These are phyloP conservation scores for Podila clonocystis DNA, from an alignment of 192 early-diverging fungal genomes.

Conservation along the genomic window DNA sequence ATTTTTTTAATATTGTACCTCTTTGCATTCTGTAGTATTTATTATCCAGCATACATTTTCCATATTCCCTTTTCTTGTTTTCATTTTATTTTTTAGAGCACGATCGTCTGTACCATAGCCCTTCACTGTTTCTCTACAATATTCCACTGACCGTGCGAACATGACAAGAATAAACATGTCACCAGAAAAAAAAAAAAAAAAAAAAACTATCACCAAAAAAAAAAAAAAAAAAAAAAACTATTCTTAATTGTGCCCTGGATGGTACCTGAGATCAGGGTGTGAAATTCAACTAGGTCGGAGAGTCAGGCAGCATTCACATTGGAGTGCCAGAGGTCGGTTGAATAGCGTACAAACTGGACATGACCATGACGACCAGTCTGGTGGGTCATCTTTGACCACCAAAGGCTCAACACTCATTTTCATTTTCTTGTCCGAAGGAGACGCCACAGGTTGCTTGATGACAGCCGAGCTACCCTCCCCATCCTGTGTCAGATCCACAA, in stretches of 20 bases:
- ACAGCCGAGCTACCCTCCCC: too few species aligned
- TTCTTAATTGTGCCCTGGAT: too few species aligned
- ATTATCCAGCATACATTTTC: conserved; percentile 20
- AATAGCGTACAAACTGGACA: conserved; percentile 68
- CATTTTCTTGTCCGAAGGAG: not conserved
- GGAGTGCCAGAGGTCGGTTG: conserved; percentile 54
- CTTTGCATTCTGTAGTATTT: conserved; percentile 12
- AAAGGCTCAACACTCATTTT: not conserved
- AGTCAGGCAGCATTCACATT: conserved; percentile 58
- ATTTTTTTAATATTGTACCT: not conserved
- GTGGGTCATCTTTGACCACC: not conserved
- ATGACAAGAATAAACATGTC: not conserved
- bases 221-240: conserved; percentile 20
- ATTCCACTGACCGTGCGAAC: not conserved
- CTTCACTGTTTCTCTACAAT: conserved; percentile 13
- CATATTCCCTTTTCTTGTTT: conserved; percentile 8
- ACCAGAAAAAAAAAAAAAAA: conserved; percentile 16
- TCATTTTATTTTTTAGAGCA: conserved; percentile 22
- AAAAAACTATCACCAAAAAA: conserved; percentile 13
- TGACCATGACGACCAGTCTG: conserved; percentile 51
- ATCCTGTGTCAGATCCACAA: too few species aligned
- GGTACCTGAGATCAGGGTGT: not conserved
- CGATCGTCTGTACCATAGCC: conserved; percentile 36
- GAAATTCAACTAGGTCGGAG: conserved; percentile 18
- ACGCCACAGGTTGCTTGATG: too few species aligned